Evolutionary conservation across 1,284 basidiomycete genomes (phyloP).

Genomic region (Xanthoconium separans): DNA sequence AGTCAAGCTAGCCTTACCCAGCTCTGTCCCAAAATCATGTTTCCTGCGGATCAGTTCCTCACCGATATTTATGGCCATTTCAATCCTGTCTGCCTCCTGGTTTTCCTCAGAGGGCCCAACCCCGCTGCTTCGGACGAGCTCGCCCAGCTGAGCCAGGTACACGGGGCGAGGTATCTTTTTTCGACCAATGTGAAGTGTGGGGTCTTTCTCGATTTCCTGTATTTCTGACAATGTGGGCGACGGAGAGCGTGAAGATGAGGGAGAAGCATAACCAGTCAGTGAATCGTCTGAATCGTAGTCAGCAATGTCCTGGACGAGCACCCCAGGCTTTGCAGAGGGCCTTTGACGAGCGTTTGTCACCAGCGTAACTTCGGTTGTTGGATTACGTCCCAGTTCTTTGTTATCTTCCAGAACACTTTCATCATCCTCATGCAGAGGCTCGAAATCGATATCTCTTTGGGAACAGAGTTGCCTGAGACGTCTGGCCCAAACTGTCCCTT

Average conservation of each 20-base stretch:
- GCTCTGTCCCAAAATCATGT: constrained; percentile 77
- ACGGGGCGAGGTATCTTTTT: constrained; percentile 75
- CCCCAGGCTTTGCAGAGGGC: background rate
- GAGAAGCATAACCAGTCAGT: constrained; percentile 71
- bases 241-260: constrained; percentile 67
- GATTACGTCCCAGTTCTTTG: background rate
- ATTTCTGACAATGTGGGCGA: constrained; percentile 82
- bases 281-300: constrained; percentile 82
- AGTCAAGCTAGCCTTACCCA: constrained; percentile 54
- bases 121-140: constrained; percentile 58
- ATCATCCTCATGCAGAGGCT: constrained; percentile 20
- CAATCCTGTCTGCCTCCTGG: constrained; percentile 72
- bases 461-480: constrained; percentile 52
- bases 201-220: constrained; percentile 82
- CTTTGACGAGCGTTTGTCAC: constrained; percentile 1
- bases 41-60: constrained; percentile 84
- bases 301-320: constrained; percentile 19
- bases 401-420: background rate
- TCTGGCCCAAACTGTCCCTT: constrained; percentile 68
- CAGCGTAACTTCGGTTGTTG: background rate
- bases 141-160: constrained; percentile 79
- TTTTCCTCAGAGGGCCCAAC: constrained; percentile 53
- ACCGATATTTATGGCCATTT: constrained; percentile 75
- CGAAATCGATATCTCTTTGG: constrained; percentile 51
- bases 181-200: constrained; percentile 63